Conservation (phyloP, 1,284 basidiomycete species). For the Ganoderma meredithae region DNA sequence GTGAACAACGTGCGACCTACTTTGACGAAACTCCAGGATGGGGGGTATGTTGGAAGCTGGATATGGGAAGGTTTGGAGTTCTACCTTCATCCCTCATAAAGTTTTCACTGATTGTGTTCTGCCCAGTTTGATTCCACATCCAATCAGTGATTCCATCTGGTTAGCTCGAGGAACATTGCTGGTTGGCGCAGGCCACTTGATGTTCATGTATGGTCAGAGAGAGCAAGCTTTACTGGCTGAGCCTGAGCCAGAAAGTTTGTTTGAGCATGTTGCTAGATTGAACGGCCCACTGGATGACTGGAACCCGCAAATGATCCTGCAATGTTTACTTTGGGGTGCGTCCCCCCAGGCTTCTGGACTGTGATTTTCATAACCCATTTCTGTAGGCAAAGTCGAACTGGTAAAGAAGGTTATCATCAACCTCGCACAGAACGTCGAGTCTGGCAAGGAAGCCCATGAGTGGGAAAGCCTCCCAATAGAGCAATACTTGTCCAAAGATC, state of each 20-base stretch:
- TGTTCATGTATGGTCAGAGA: constrained; percentile 72
- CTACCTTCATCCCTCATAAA: neutral
- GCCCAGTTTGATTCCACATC: constrained; percentile 72
- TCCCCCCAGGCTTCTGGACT: neutral
- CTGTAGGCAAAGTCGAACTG: constrained; percentile 80
- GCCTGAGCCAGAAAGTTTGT: constrained; percentile 55
- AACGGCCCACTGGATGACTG: constrained; percentile 90
- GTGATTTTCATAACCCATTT: neutral
- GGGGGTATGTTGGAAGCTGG: constrained; percentile 77
- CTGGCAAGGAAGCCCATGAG: constrained; percentile 41
- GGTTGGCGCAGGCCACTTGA: constrained; percentile 78
- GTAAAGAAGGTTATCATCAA: constrained; percentile 84
- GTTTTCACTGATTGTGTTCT: neutral
- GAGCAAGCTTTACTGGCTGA: constrained; percentile 30
- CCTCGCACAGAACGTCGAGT: constrained; percentile 55
- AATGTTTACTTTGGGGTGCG: constrained; percentile 90
- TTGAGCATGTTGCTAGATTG: constrained; percentile 81
- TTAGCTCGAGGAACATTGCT: constrained; percentile 81
- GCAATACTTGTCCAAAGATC: constrained; percentile 55
- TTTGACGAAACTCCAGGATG: constrained; percentile 84
- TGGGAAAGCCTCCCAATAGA: constrained; percentile 63
- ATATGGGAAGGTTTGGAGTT: constrained; percentile 63
- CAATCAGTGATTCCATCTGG: constrained; percentile 90
- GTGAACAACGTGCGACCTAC: constrained; percentile 90
- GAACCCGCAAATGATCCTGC: constrained; percentile 91